Evolutionary conservation across 2,329 filamentous ascomycete species (phyloP).

Genomic region (Neopestalotiopsis clavispora): DNA sequence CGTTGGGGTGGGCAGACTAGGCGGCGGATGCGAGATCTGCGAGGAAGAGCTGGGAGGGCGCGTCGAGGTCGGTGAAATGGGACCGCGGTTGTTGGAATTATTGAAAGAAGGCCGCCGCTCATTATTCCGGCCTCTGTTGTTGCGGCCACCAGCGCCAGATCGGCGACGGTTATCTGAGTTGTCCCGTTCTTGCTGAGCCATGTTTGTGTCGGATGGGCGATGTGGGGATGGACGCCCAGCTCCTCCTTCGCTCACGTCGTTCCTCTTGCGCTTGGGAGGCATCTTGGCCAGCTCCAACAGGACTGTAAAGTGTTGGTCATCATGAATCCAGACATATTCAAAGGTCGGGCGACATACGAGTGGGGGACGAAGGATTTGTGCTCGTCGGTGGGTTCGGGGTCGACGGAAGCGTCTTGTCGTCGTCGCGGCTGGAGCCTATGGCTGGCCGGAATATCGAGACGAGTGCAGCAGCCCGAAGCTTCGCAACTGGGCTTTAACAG

Average conservation of each 20-base stretch:
- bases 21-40: slow-evolving; percentile 32
- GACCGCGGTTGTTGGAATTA: slow-evolving; percentile 32
- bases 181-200: slow-evolving; percentile 64
- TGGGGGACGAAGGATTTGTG: neutral
- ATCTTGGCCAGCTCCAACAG: slow-evolving; percentile 39
- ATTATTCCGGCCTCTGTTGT: slow-evolving; percentile 46
- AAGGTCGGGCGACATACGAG: slow-evolving; percentile 7
- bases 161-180: slow-evolving; percentile 46
- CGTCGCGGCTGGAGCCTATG: neutral
- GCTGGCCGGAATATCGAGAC: neutral
- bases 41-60: slow-evolving; percentile 45
- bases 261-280: slow-evolving; percentile 66
- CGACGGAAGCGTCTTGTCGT: neutral
- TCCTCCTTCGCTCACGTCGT: slow-evolving; percentile 53
- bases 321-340: slow-evolving; percentile 21
- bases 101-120: slow-evolving; percentile 56
- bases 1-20: slow-evolving; percentile 32
- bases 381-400: neutral
- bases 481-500: neutral
- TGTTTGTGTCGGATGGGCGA: slow-evolving; percentile 59
- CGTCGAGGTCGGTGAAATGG: slow-evolving; percentile 37
- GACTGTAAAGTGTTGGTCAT: slow-evolving; percentile 29
- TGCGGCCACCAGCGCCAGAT: slow-evolving; percentile 50
- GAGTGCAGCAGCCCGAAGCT: neutral
- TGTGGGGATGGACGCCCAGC: slow-evolving; percentile 65